Conservation (phyloP, 306 rosid species). For the Cyclanthera cordifolia region DNA sequence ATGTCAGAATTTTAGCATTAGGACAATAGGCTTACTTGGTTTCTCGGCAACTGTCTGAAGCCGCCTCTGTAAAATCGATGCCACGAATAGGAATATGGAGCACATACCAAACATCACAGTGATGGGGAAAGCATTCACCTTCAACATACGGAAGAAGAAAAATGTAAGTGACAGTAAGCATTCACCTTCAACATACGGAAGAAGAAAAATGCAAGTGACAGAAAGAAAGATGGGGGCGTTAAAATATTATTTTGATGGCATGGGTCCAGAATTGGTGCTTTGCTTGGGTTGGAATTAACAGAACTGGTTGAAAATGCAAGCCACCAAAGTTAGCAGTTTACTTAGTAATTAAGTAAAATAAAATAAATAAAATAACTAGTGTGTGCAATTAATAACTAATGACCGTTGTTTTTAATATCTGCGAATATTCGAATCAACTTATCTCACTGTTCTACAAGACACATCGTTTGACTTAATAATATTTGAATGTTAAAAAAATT, state of each 20-base stretch:
- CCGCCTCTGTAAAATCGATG: constrained; percentile 78
- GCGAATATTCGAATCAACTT: too few species aligned
- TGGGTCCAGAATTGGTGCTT: background rate
- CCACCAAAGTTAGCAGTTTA: too few species aligned
- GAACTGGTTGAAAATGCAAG: too few species aligned
- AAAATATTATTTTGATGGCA: background rate
- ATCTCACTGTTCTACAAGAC: too few species aligned
- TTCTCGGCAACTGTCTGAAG: constrained; percentile 62
- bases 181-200: constrained; percentile 45
- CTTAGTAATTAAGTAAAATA: too few species aligned
- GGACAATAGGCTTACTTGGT: constrained; percentile 51
- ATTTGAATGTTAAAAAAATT: too few species aligned
- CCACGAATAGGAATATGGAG: constrained; percentile 78
- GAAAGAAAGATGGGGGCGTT: background rate
- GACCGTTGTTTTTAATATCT: too few species aligned
- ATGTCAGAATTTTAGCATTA: constrained; percentile 2
- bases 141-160: constrained; percentile 12
- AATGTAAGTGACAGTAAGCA: constrained; percentile 30
- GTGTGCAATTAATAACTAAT: too few species aligned
- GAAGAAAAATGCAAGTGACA: background rate
- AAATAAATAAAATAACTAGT: too few species aligned
- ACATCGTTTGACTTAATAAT: too few species aligned
- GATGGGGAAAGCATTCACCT: constrained; percentile 95
- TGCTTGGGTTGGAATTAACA: too few species aligned
- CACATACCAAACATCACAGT: constrained; percentile 98